Evolutionary conservation across 129 eudicot genomes (phyloP).

Genomic region (Ambrosia artemisiifolia): DNA sequence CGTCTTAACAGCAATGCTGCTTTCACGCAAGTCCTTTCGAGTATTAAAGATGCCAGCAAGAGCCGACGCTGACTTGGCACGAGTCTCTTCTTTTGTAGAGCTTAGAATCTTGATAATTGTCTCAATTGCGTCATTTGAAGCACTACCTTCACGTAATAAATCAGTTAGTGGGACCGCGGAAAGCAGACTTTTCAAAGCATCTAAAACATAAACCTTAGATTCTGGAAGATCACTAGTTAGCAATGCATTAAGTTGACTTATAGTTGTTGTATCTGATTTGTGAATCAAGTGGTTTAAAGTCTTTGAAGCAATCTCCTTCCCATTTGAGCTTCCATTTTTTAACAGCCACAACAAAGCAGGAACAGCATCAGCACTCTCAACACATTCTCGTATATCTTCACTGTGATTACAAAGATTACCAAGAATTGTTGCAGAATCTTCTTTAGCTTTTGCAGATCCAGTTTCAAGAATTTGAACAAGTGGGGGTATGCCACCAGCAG

Average conservation of each 20-base stretch:
- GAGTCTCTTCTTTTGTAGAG: constrained; percentile 84
- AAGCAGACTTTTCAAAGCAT: constrained; percentile 90
- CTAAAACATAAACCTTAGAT: constrained; percentile 92
- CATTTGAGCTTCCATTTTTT: constrained; percentile 94
- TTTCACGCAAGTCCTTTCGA: constrained; percentile 97
- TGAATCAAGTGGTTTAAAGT: constrained; percentile 92
- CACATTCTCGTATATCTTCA: constrained; percentile 98
- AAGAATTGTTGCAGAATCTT: constrained; percentile 93
- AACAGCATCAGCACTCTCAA: constrained; percentile 99
- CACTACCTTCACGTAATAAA: constrained; percentile 90
- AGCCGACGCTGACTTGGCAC: constrained; percentile 85
- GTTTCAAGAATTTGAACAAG: constrained; percentile 97
- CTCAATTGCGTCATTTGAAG: constrained; percentile 94
- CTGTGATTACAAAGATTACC: constrained; percentile 99
- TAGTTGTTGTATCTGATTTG: constrained; percentile 94
- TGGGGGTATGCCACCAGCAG: constrained; percentile 99
- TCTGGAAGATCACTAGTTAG: constrained; percentile 96
- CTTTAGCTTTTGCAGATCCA: constrained; percentile 94
- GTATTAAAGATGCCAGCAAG: constrained; percentile 81
- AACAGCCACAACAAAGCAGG: constrained; percentile 95
- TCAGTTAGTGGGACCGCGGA: constrained; percentile 75
- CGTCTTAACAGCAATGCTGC: constrained; percentile 75
- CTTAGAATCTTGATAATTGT: constrained; percentile 73
- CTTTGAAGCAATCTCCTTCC: constrained; percentile 97
- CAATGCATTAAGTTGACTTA: constrained; percentile 93